These are phyloP conservation scores for Suillus americanus DNA, from an alignment of 768 basidiomycete species.

Conservation along the genomic window DNA sequence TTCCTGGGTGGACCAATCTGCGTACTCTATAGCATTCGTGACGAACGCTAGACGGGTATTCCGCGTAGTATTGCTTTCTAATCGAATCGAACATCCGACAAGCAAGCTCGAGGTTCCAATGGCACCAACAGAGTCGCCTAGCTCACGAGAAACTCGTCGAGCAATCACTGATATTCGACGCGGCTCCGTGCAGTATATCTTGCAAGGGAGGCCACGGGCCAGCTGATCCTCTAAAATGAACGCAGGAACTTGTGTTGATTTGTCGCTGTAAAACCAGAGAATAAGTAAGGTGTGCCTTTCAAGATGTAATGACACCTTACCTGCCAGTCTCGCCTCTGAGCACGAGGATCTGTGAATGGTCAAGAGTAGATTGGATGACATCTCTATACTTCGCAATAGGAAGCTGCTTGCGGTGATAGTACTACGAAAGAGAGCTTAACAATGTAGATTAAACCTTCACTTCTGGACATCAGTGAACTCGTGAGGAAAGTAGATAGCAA, in stretches of 20 bases:
- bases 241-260: slow-evolving; percentile 93
- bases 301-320: slow-evolving; percentile 42
- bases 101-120: slow-evolving; percentile 78
- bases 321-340: slow-evolving; percentile 84
- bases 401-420: slow-evolving; percentile 63
- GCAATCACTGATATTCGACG: slow-evolving; percentile 95
- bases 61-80: slow-evolving; percentile 83
- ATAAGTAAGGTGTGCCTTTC: slow-evolving; percentile 24
- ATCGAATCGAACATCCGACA: slow-evolving; percentile 91
- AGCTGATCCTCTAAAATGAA: slow-evolving; percentile 93
- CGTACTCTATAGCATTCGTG: slow-evolving; percentile 89
- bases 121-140: slow-evolving; percentile 80
- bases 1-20: slow-evolving; percentile 76
- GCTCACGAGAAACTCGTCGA: slow-evolving; percentile 87
- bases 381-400: slow-evolving; percentile 86
- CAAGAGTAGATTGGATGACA: slow-evolving; percentile 67
- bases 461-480: too few species aligned
- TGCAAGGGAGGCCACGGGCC: slow-evolving; percentile 78
- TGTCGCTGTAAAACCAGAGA: slow-evolving; percentile 59
- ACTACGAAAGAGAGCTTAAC: slow-evolving; percentile 37
- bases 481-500: too few species aligned
- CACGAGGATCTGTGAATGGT: slow-evolving; percentile 79
- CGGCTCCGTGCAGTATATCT: slow-evolving; percentile 94
- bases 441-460: neutral
- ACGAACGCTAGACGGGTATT: slow-evolving; percentile 85